These are phyloP conservation scores for Aspergillus sp. DNA, from an alignment of 2,329 filamentous ascomycete genomes.

Conservation along the genomic window DNA sequence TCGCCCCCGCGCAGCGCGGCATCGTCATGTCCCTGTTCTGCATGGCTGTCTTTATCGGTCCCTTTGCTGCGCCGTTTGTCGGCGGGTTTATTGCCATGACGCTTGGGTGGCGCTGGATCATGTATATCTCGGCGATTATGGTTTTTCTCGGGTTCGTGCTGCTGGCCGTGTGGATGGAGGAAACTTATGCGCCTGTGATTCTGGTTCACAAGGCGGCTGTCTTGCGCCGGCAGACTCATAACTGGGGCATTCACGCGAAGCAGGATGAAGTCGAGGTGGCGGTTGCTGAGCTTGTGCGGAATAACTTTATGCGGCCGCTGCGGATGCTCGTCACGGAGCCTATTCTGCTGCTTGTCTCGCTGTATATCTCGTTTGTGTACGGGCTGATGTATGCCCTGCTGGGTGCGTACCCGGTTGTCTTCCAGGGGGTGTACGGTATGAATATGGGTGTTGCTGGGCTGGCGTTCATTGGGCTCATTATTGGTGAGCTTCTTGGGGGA, in stretches of 20 bases:
- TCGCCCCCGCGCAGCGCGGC: constrained; percentile 46
- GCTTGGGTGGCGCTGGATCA: constrained; percentile 55
- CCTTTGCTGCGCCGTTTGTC: constrained; percentile 51
- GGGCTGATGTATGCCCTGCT: constrained; percentile 35
- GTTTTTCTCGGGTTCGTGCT: constrained; percentile 47
- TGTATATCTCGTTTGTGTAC: constrained; percentile 37
- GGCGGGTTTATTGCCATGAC: constrained; percentile 54
- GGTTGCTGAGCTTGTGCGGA: constrained; percentile 47
- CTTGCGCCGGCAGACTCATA: constrained; percentile 54
- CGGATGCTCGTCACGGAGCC: constrained; percentile 43
- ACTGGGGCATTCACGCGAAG: constrained; percentile 61
- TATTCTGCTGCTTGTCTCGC: constrained; percentile 35
- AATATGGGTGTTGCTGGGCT: constrained; percentile 31
- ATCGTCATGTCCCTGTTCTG: constrained; percentile 51
- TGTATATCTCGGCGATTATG: constrained; percentile 56
- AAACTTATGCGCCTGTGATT: constrained; percentile 53
- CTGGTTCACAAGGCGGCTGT: constrained; percentile 44
- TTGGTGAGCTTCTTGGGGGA: constrained; percentile 31
- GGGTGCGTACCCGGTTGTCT: constrained; percentile 33
- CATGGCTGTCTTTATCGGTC: constrained; percentile 52
- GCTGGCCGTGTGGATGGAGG: constrained; percentile 48
- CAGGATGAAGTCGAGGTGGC: constrained; percentile 56
- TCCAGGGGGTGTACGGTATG: constrained; percentile 32
- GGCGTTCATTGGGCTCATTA: constrained; percentile 33
- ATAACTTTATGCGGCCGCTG: constrained; percentile 49